Evolutionary conservation across 495 filamentous ascomycete species (phyloP).

Genomic region (Penicillium pulvis): DNA sequence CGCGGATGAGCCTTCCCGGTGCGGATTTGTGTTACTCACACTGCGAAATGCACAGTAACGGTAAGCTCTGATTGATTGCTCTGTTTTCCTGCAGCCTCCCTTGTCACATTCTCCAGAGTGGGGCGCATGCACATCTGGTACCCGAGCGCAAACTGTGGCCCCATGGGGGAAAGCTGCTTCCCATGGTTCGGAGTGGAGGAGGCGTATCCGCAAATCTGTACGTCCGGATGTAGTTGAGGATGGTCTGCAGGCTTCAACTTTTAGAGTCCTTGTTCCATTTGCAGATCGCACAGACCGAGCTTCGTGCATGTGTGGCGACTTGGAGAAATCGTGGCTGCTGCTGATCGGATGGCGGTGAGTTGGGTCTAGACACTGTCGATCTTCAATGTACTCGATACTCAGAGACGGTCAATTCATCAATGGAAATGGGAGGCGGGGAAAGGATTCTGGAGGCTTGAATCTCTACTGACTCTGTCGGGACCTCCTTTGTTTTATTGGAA

Average conservation of each 20-base stretch:
- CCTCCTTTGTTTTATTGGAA: background rate
- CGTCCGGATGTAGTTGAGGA: background rate
- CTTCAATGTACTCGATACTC: background rate
- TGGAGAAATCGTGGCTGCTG: background rate
- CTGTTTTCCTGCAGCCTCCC: conserved; percentile 9
- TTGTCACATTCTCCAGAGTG: conserved; percentile 16
- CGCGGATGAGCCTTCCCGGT: conserved; percentile 17
- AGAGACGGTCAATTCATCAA: background rate
- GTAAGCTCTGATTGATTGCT: conserved; percentile 11
- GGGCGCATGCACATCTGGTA: conserved; percentile 11
- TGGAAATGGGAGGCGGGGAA: background rate
- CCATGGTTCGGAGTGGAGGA: conserved; percentile 8
- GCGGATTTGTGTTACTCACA: conserved; percentile 23
- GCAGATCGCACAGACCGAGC: background rate
- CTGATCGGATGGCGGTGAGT: background rate
- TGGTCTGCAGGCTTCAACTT: background rate
- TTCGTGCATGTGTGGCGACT: background rate
- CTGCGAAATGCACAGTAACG: conserved; percentile 13
- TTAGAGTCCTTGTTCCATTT: conserved; percentile 1
- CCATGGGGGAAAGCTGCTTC: conserved; percentile 17
- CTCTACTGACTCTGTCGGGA: background rate
- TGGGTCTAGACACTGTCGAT: background rate
- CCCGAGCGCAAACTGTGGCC: conserved; percentile 9
- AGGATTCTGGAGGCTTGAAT: background rate
- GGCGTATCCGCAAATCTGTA: conserved; percentile 10